Base-by-base conservation (phyloP, 202 grass and related monocot genomes). In the Hordeum pubiflorum region DNA sequence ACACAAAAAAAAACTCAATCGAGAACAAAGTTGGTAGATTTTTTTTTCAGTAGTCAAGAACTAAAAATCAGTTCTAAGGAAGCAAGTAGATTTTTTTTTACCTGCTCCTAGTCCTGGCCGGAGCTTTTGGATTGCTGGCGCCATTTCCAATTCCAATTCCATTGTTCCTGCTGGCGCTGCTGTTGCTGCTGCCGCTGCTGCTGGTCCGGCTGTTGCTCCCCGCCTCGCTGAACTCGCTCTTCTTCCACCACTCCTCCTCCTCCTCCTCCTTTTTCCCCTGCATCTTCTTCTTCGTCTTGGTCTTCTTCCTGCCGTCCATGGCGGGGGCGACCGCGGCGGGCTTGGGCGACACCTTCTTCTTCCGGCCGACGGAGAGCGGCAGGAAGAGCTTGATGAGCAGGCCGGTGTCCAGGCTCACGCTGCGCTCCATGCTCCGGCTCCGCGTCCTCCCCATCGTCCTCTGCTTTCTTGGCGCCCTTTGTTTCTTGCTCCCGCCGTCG, bases 331-430 rank as follows among this genome's bases (percentile, higher is more conserved):
- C 33, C 32, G 12, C 14, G 18, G 36, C 55, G 1, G 91, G 82
- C 75, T 79, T 87, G 4, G 91, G 91, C 39, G 91, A 90, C 31
- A 93, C 91, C 78, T 86, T 90, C 88, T 88, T 93, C 82, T 63
- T 88, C 20, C 81, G 32, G 36, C 79, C 77, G 33, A 91, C 3
- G 57, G 90, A 89, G 18, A 89, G 52, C 14, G 92, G 87, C 6
- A 80, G 26, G 86, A 94, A 88, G 84, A 98, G 81, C 79, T 90
- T 95, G 76, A 89, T 86, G 27, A 98, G 85, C 43, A 93, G 65
- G 3, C 95, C 95, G 0, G 90, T 91, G 75, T 93, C 86, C 13
- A 84, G 54, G 79, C 88, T 98, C 9, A 86, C 79, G 76, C 82
- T 91, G 57, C 90, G 88, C 57, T 79, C 81, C 21, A 85, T 1